Evolutionary conservation across 2,329 filamentous ascomycete genomes (phyloP), one percentile per base, ranked within the genome.

Genomic region (Calycina herbarum): DNA sequence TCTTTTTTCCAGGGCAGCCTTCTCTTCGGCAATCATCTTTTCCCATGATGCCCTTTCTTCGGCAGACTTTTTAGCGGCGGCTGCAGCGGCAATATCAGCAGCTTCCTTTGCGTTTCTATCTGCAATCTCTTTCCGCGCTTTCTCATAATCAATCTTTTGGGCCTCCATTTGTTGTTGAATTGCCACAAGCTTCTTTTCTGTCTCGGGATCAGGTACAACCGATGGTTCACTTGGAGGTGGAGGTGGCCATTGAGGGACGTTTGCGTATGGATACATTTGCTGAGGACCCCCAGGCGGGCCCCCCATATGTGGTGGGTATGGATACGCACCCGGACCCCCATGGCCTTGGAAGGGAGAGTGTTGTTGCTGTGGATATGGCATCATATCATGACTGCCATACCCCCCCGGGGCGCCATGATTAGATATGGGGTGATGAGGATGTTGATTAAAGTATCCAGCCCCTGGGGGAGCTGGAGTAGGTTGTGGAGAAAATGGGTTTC

Each of bases 181-280:
- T 67, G 89, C 82, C n/a, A 80, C 80, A 68, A 88, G 79, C 70
- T 86, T 86, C 64, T 89, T 80, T 64, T 82, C 81, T 58, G 81
- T 79, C 66, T 82, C 81, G 5, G 77, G 65, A 58, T 67, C 65
- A n/a, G 64, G 56, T 10, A 70, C 66, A 2, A 70, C 67, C 24
- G 72, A 71, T 24, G 65, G 68, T 1, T 73, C 72, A 42, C 66
- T 72, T 11, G 71, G 70, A 11, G 71, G 70, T 67, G 69, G 73
- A 35, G 72, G 69, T 29, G 64, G 68, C 27, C 68, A 71, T 24
- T 61, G 59, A 24, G 45, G n/a, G 17, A 51, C 45, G 45, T 24
- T 51, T 3, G 51, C 56, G 56, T 73, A 72, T 24, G 68, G 69
- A 24, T 69, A 67, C 63, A 71, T 70, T 2, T 69, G 69, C 31